These are phyloP conservation scores for Saccharomycopsis lassenensis DNA, from an alignment of 805 yeast genomes.

Conservation along the genomic window DNA sequence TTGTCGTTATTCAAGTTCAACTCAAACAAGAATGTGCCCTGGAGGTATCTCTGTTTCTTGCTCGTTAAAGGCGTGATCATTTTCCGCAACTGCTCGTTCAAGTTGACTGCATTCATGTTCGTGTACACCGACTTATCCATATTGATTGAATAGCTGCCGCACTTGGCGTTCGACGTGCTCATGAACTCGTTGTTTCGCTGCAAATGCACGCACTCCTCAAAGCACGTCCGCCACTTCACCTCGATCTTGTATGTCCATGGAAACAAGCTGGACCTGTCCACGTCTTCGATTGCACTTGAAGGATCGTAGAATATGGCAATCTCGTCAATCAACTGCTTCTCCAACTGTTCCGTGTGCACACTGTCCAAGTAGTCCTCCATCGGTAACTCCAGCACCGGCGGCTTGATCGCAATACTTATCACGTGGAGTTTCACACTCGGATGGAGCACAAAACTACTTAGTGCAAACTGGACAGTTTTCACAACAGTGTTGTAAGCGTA, in stretches of 20 bases:
- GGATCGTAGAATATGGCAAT: constrained; percentile 13
- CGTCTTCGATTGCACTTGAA: no score
- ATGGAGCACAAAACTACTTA: constrained; percentile 45
- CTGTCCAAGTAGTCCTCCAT: constrained; percentile 8
- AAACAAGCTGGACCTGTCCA: constrained; percentile 10
- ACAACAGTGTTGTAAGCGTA: constrained; percentile 44
- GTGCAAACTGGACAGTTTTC: constrained; percentile 42
- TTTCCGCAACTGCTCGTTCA: constrained; percentile 7
- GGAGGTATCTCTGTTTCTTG: no score
- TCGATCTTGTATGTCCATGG: constrained; percentile 36
- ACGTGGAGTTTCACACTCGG: constrained; percentile 44
- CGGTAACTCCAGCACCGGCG: constrained; percentile 20
- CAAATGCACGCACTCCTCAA: constrained; percentile 40
- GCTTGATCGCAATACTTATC: constrained; percentile 25
- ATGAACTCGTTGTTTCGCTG: no score
- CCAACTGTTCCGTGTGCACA: constrained; percentile 18
- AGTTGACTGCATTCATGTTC: constrained; percentile 7
- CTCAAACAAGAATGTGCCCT: constrained; percentile 59
- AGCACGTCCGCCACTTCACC: constrained; percentile 48
- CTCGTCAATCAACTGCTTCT: constrained; percentile 19
- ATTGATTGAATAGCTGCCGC: no score
- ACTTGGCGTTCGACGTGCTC: no score
- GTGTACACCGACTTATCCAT: neutral
- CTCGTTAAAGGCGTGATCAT: constrained; percentile 25
- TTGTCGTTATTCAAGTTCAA: constrained; percentile 42